Base-by-base conservation (phyloP, 2,329 filamentous ascomycete species). In the Clonostachys rhizophaga region DNA sequence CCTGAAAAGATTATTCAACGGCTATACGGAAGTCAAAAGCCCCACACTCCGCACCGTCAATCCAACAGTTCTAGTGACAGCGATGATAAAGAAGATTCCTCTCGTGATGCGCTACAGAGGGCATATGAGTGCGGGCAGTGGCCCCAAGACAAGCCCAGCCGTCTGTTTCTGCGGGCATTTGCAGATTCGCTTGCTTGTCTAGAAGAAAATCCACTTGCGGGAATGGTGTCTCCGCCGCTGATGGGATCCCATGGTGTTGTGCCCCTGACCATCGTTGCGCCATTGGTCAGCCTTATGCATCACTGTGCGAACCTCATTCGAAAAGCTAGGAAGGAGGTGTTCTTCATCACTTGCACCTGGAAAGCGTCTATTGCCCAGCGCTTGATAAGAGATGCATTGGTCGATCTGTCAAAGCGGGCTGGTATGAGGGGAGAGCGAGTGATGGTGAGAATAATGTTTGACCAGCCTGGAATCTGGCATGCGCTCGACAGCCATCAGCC, bases 221-320 rank as follows among this genome's bases (percentile, higher is more conserved):
- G 74, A 5, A 70, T 80, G 53, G 72, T 76, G 6, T 78, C 74
- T 45, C 76, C 75, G 1, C 70, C 72, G 3, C 56, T 79, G 2
- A 71, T 79, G 65, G 76, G 75, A 1, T 75, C 68, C 24, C 64
- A 70, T 49, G 88, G 87, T 5, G 78, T 79, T 0, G 66, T 86
- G 9, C 87, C 86, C 0, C 62, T 91, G 52, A 86, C 84, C 0
- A 76, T 90, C 39, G 81, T 91, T 33, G 59, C 63, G 8, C 63
- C 63, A 0, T 43, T 66, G 35, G 54, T 84, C 1, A 87, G 91
- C 59, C 80, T 91, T 30, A 81, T 80, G 50, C 75, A 86, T 2
- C 87, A 91, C 61, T 86, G 89, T 67, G 81, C 86, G 2, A 91
- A 91, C 54, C 70, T 89, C 17, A 91, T 92, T 34, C 86, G 78